Evolutionary conservation across 2,329 filamentous ascomycete species (phyloP).

Genomic region (Colletotrichum zoysiae): DNA sequence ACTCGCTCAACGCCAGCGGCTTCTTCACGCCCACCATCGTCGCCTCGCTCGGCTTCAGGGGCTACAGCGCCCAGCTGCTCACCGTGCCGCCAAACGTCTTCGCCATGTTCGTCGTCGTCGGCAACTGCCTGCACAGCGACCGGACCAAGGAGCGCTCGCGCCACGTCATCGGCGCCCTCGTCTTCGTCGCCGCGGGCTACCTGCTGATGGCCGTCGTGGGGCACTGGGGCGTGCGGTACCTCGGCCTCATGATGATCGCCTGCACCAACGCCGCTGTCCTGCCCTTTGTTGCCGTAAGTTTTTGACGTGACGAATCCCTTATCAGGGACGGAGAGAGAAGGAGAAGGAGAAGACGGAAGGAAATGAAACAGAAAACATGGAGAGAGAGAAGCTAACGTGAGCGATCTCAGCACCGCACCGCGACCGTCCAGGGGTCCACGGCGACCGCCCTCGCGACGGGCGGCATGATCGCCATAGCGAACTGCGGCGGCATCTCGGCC

Average conservation of each 20-base stretch:
- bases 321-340: background rate
- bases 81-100: conserved; percentile 54
- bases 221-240: conserved; percentile 49
- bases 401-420: conserved; percentile 48
- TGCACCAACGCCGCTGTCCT: conserved; percentile 51
- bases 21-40: conserved; percentile 54
- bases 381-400: conserved; percentile 6
- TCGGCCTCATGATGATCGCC: conserved; percentile 51
- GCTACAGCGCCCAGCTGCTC: conserved; percentile 51
- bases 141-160: conserved; percentile 49
- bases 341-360: background rate
- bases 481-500: conserved; percentile 51
- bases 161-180: conserved; percentile 48
- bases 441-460: conserved; percentile 51
- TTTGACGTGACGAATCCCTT: background rate
- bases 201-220: conserved; percentile 48
- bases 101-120: conserved; percentile 51
- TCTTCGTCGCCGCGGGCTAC: conserved; percentile 48
- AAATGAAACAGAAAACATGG: background rate
- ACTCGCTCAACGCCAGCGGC: conserved; percentile 52
- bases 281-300: conserved; percentile 50
- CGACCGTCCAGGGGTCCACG: conserved; percentile 50
- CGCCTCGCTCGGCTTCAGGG: conserved; percentile 51
- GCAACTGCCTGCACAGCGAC: conserved; percentile 50
- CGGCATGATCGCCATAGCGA: conserved; percentile 52